Conservation (phyloP, 768 basidiomycete species). For the Lentinula edodes region DNA sequence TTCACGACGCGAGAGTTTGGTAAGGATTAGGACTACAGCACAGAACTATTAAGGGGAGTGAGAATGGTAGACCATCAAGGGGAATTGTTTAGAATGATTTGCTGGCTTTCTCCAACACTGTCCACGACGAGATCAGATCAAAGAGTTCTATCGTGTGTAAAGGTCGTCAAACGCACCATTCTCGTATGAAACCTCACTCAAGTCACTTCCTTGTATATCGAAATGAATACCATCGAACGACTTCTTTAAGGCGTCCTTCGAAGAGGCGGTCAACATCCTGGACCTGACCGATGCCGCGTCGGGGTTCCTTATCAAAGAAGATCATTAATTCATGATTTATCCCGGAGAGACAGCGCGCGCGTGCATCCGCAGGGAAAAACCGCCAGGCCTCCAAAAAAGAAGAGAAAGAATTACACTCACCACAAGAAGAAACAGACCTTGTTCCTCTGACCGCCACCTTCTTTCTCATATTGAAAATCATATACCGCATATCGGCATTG, state of each 20-base stretch:
- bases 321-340: slow-evolving; percentile 16
- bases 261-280: slow-evolving; percentile 93
- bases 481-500: slow-evolving; percentile 90
- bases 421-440: slow-evolving; percentile 84
- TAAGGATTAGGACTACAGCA: background rate
- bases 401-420: slow-evolving; percentile 42
- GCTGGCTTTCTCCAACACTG: slow-evolving; percentile 29
- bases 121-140: background rate
- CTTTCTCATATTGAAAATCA: slow-evolving; percentile 80
- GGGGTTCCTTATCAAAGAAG: slow-evolving; percentile 61
- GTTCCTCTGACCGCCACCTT: slow-evolving; percentile 70
- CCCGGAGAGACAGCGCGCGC: background rate
- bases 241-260: slow-evolving; percentile 72
- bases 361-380: too few relatives aligned
- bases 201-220: slow-evolving; percentile 86
- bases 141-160: background rate
- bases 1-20: background rate
- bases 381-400: background rate
- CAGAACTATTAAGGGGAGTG: background rate
- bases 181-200: slow-evolving; percentile 64
- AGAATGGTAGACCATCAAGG: background rate
- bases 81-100: slow-evolving; percentile 18
- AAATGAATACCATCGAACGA: slow-evolving; percentile 68
- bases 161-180: slow-evolving; percentile 43
- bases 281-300: slow-evolving; percentile 79